Evolutionary conservation across 495 filamentous ascomycete species (phyloP).

Genomic region (Aspergillus nidulans): DNA sequence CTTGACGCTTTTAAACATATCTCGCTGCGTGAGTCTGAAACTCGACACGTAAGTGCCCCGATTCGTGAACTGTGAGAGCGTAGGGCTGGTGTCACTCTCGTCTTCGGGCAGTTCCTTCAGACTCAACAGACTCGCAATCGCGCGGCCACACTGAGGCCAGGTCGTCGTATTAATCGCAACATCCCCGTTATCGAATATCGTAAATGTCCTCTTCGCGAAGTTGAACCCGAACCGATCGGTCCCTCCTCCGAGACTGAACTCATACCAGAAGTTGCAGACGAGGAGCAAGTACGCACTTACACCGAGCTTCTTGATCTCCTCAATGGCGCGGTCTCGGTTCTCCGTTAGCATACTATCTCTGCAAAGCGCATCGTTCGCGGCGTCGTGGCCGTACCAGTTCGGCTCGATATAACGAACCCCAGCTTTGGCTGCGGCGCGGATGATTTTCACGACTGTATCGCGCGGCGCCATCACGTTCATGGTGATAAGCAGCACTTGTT

Average conservation of each 20-base stretch:
- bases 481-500: conserved; percentile 58
- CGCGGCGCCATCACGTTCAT: conserved; percentile 35
- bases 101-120: conserved; percentile 43
- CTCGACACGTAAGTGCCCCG: conserved; percentile 39
- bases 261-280: conserved; percentile 50
- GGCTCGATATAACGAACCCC: conserved; percentile 59
- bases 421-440: conserved; percentile 57
- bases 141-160: conserved; percentile 41
- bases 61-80: conserved; percentile 34
- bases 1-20: conserved; percentile 48
- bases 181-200: conserved; percentile 46
- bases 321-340: conserved; percentile 2
- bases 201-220: conserved; percentile 30
- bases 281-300: conserved; percentile 47
- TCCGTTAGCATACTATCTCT: neutral
- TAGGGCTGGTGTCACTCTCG: conserved; percentile 26
- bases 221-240: conserved; percentile 41
- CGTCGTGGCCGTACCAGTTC: conserved; percentile 50
- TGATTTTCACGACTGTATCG: conserved; percentile 42
- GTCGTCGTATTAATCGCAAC: conserved; percentile 38
- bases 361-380: conserved; percentile 25
- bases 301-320: conserved; percentile 39
- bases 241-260: conserved; percentile 37
- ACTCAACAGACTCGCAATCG: conserved; percentile 39
- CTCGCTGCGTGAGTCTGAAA: conserved; percentile 47